These are phyloP conservation scores for Trametes villosa DNA, from an alignment of 768 basidiomycete species.

Conservation along the genomic window DNA sequence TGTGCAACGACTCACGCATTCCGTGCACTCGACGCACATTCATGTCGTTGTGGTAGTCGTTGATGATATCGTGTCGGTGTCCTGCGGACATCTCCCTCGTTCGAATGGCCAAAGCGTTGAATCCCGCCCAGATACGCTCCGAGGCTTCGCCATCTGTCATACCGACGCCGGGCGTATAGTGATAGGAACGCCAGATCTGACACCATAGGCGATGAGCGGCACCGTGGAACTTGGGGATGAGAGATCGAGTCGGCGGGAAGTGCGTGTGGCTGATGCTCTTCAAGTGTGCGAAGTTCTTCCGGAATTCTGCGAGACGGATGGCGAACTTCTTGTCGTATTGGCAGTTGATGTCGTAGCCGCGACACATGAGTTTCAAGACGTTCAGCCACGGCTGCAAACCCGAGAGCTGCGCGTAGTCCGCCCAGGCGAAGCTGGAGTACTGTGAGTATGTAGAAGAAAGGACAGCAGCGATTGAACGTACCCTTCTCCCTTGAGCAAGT, in stretches of 20 bases:
- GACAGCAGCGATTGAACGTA: not conserved
- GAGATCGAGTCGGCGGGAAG: slow-evolving; percentile 8
- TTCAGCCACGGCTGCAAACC: slow-evolving; percentile 17
- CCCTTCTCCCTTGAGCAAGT: slow-evolving; percentile 28
- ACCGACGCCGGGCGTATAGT: slow-evolving; percentile 17
- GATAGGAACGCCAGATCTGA: slow-evolving; percentile 6
- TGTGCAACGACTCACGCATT: slow-evolving; percentile 9
- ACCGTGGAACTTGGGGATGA: slow-evolving; percentile 24
- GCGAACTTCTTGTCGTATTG: slow-evolving; percentile 27
- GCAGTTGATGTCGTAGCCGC: slow-evolving; percentile 34
- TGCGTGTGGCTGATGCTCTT: not conserved
- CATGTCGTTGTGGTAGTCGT: slow-evolving; percentile 21
- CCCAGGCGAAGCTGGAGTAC: slow-evolving; percentile 11
- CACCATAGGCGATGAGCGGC: slow-evolving; percentile 15
- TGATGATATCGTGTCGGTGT: slow-evolving; percentile 27
- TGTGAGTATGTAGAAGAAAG: no score
- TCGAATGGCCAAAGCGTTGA: slow-evolving; percentile 8
- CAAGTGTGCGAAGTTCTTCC: slow-evolving; percentile 1
- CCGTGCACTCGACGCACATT: slow-evolving; percentile 14
- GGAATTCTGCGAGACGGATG: slow-evolving; percentile 15
- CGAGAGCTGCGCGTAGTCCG: slow-evolving; percentile 12
- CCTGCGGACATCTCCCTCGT: slow-evolving; percentile 25
- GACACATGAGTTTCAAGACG: slow-evolving; percentile 8
- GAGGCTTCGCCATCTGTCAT: slow-evolving; percentile 24
- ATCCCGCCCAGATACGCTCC: slow-evolving; percentile 21